Conservation (phyloP, 306 rosid species). For the Sindora glabra region DNA sequence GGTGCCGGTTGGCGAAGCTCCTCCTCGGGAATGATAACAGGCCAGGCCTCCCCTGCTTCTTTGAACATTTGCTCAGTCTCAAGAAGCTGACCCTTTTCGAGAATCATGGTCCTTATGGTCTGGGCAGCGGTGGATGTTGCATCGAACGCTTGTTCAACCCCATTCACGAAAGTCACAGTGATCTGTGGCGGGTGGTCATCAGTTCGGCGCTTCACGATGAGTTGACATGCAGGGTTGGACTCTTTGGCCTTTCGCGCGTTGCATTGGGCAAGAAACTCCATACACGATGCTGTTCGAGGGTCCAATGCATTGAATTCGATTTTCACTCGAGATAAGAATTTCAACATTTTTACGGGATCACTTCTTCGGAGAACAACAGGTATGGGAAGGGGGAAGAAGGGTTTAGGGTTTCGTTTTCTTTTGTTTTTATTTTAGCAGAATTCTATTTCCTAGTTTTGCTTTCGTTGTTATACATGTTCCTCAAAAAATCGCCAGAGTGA, state of each 20-base stretch:
- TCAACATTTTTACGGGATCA: conserved; percentile 40
- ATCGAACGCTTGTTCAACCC: conserved; percentile 65
- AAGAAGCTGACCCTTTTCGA: conserved; percentile 63
- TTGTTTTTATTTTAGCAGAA: background rate
- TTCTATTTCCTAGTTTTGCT: no score
- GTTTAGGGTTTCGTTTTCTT: background rate
- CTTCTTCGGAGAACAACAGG: background rate
- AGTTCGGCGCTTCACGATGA: conserved; percentile 74
- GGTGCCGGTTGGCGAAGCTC: conserved; percentile 54
- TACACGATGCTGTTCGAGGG: conserved; percentile 80
- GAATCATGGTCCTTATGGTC: conserved; percentile 61
- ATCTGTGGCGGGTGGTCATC: conserved; percentile 80
- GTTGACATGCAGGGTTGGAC: conserved; percentile 72
- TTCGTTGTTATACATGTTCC: no score
- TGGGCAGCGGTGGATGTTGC: conserved; percentile 77
- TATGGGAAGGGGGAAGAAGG: background rate
- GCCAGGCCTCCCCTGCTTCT: conserved; percentile 86
- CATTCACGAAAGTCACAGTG: conserved; percentile 76
- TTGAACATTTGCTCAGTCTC: conserved; percentile 80
- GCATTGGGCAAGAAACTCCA: conserved; percentile 95
- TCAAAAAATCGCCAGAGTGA: no score
- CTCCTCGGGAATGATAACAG: conserved; percentile 56
- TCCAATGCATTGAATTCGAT: conserved; percentile 90
- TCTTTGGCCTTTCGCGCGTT: conserved; percentile 84
- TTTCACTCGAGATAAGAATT: conserved; percentile 66